Percentiles rank a stretch among this genome's conserved stretches.
Conservation (phyloP, 768 basidiomycete species). For the Mycena epipterygia region DNA sequence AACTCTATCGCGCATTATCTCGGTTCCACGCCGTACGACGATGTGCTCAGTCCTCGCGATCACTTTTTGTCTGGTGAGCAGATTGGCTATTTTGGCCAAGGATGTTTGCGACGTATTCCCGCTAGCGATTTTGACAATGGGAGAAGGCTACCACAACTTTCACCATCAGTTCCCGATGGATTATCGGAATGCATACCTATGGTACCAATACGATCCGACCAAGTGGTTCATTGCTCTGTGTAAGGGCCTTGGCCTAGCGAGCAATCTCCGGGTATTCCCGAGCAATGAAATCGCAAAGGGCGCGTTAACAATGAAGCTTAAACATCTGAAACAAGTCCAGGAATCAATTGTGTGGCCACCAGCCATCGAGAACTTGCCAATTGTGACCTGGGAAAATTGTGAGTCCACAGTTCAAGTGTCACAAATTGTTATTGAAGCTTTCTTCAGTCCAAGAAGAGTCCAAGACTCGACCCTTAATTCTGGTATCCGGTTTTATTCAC, state of each 20-base stretch:
- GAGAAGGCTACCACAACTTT: slow-evolving; percentile 93
- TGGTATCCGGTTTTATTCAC: slow-evolving; percentile 86
- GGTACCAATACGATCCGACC: slow-evolving; percentile 81
- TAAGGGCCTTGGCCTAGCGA: slow-evolving; percentile 77
- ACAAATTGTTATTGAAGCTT: not conserved
- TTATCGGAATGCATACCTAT: slow-evolving; percentile 81
- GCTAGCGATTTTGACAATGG: slow-evolving; percentile 81
- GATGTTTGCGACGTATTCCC: not conserved
- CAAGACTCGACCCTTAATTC: slow-evolving; percentile 72
- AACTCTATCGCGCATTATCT: slow-evolving; percentile 92
- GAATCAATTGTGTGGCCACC: slow-evolving; percentile 75
- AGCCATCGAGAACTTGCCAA: slow-evolving; percentile 70
- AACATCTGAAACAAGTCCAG: slow-evolving; percentile 74
- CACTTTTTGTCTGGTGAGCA: slow-evolving; percentile 71
- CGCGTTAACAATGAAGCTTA: slow-evolving; percentile 86
- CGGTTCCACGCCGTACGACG: slow-evolving; percentile 86
- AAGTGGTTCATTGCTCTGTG: slow-evolving; percentile 88
- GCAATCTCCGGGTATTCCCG: slow-evolving; percentile 86
- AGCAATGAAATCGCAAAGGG: slow-evolving; percentile 91
- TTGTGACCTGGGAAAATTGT: slow-evolving; percentile 89
- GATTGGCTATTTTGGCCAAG: not conserved
- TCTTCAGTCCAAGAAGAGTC: slow-evolving; percentile 76
- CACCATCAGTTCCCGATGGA: slow-evolving; percentile 94
- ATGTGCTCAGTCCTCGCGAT: slow-evolving; percentile 82
- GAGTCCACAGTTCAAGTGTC: slow-evolving; percentile 45